A percentile compares a stretch with the other conserved stretches of the same genome.
Conservation (phyloP, 2,329 filamentous ascomycete species). For the Bipolaris gigantea region DNA sequence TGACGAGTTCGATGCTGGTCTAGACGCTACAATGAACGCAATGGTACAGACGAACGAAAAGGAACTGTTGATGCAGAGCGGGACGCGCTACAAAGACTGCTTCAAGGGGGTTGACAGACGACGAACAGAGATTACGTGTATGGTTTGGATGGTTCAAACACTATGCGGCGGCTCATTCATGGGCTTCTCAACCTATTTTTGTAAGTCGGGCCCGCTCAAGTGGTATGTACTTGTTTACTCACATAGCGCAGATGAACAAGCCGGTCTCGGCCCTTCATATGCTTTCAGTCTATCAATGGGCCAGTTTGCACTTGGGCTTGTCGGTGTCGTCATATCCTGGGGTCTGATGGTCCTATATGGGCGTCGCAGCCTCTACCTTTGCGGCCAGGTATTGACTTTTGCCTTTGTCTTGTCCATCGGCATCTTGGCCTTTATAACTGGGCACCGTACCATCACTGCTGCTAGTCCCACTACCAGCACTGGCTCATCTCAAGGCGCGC, state of each 20-base stretch:
- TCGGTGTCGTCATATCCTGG: conserved; percentile 73
- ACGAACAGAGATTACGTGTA: conserved; percentile 70
- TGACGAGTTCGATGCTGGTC: conserved; percentile 51
- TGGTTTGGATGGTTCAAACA: conserved; percentile 49
- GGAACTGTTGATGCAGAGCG: conserved; percentile 65
- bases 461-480: neutral
- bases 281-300: conserved; percentile 8
- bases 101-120: conserved; percentile 76
- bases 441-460: conserved; percentile 46
- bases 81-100: conserved; percentile 75
- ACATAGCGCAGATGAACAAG: conserved; percentile 18
- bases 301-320: conserved; percentile 25
- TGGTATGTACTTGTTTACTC: neutral
- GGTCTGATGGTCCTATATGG: conserved; percentile 76
- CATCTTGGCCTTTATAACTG: conserved; percentile 7
- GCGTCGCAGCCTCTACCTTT: conserved; percentile 72
- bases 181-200: conserved; percentile 48
- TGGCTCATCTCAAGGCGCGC: neutral
- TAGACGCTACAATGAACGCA: conserved; percentile 67
- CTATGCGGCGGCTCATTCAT: conserved; percentile 27
- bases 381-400: conserved; percentile 55
- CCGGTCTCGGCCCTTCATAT: conserved; percentile 11
- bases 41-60: conserved; percentile 82
- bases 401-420: conserved; percentile 69
- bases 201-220: conserved; percentile 5